Base-by-base conservation (phyloP, 2,329 filamentous ascomycete species). In the Rutstroemia sp. region DNA sequence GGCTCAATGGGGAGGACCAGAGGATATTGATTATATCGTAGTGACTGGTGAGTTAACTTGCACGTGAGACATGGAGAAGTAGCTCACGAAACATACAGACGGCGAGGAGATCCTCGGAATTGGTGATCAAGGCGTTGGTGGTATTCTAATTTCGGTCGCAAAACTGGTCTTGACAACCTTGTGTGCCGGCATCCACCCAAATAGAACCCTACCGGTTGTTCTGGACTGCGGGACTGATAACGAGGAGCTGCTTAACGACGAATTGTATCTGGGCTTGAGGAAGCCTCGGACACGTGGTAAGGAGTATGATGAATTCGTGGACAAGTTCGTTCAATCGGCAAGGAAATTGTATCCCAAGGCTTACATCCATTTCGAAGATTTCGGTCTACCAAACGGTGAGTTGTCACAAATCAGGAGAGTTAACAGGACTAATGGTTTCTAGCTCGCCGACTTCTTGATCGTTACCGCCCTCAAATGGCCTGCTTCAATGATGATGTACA, bases 401-500 rank as follows among this genome's bases (percentile, higher is more conserved):
- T 46, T 14, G 12, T 21, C 10, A 59, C 3, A 9, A 5, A 4
- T 14, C 46, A 14, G 2, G 25, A 7, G 18, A 16, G 14, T 19
- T 14, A 16, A 54, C 21, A 14, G 30, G 7, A 34, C 18, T 57
- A 25, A 57, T 14, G 19, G 9, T 2, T 9, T 2, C 1, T 18
- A 49, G 66, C 89, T 0, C 78, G 87, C 30, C 80, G 88, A 3
- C 80, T 95, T 2, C 76, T 95, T 0, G 88, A 95, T 58, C 80
- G 77, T 38, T 95, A 94, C 65, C 81, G 86, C 1, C 78, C 85
- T 0, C 67, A 87, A 50, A 85, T 92, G 7, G 79, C 90, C 0
- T 95, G 90, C 70, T 95, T 96, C 77, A 95, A 95, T 66, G 91
- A 95, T 58, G 90, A 95, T 69, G 85, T 95, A 0, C 90, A 95